phyloP scores from a whole-genome alignment of 2,329 filamentous ascomycete genomes.

The Ustulina deusta region DNA sequence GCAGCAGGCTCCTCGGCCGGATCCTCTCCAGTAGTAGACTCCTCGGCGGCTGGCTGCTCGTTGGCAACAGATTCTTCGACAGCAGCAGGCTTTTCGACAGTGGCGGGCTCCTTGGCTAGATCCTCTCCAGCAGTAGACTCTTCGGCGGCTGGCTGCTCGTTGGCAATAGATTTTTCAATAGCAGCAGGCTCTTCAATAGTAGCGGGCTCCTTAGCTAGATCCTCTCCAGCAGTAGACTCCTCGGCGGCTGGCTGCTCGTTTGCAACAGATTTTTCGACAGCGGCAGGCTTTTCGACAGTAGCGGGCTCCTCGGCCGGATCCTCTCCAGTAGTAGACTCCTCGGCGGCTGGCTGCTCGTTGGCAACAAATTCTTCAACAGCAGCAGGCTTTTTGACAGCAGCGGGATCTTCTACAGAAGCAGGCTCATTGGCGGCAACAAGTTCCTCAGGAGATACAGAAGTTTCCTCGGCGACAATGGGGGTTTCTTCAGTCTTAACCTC shows the following conservation, averaged over 20 bases:
- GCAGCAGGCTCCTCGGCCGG: conserved; percentile 7
- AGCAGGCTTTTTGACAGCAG: no score
- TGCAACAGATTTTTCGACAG: conserved; percentile 9
- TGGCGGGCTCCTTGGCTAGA: neutral
- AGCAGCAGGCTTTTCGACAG: conserved; percentile 7
- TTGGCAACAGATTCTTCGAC: neutral
- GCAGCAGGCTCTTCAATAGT: neutral
- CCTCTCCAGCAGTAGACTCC: conserved; percentile 4
- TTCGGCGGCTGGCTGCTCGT: neutral
- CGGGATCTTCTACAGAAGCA: neutral
- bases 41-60: conserved; percentile 4
- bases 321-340: conserved; percentile 4
- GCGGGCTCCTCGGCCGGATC: conserved; percentile 4
- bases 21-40: conserved; percentile 2
- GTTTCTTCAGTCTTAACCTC: neutral
- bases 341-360: neutral
- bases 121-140: conserved; percentile 9
- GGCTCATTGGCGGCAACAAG: conserved; percentile 1
- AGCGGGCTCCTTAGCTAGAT: conserved; percentile 3
- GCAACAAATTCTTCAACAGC: neutral
- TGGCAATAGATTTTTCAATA: neutral
- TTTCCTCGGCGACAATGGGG: conserved; percentile 17
- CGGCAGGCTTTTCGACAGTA: conserved; percentile 3
- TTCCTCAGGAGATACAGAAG: conserved; percentile 7
- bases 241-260: neutral